A percentile compares a stretch with the other conserved stretches of the same genome.
These are phyloP conservation scores for Pezicula rhizophila DNA, from an alignment of 2,329 filamentous ascomycete genomes.

Conservation along the genomic window DNA sequence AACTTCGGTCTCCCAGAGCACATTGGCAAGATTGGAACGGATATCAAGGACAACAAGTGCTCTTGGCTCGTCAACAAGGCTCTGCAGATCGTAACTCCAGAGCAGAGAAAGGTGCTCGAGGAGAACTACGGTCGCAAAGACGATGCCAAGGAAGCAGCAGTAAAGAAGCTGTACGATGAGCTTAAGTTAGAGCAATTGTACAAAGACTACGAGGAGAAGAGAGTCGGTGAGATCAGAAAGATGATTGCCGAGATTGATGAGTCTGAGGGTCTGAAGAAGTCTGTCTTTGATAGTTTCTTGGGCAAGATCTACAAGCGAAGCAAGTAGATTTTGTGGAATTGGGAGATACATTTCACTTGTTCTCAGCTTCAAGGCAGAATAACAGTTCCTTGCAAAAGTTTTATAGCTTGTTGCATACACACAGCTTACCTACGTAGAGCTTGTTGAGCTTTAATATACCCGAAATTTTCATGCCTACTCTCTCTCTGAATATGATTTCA, in stretches of 20 bases:
- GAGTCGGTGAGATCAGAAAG: conserved; percentile 68
- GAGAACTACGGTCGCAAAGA: conserved; percentile 94
- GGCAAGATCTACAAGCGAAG: conserved; percentile 97
- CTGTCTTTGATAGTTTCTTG: conserved; percentile 83
- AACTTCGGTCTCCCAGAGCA: conserved; percentile 89
- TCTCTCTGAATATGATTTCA: too few species aligned
- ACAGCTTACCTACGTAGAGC: too few species aligned
- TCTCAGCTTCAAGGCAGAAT: too few species aligned
- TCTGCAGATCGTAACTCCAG: conserved; percentile 69
- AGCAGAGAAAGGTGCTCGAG: conserved; percentile 83
- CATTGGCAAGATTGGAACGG: conserved; percentile 97
- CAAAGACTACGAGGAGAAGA: conserved; percentile 82
- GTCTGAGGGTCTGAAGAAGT: conserved; percentile 81
- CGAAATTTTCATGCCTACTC: too few species aligned
- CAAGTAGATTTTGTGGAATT: conserved; percentile 55
- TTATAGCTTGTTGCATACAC: too few species aligned
- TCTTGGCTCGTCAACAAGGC: conserved; percentile 98
- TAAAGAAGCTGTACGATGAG: conserved; percentile 87
- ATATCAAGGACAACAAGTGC: conserved; percentile 99
- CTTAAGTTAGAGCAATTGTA: conserved; percentile 79
- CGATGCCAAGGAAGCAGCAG: conserved; percentile 68
- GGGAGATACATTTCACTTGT: too few species aligned
- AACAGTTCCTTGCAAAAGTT: too few species aligned
- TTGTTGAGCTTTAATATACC: too few species aligned
- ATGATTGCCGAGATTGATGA: conserved; percentile 80